Evolutionary conservation across 2,329 filamentous ascomycete genomes (phyloP).

Genomic region (Metarhizium sp.): DNA sequence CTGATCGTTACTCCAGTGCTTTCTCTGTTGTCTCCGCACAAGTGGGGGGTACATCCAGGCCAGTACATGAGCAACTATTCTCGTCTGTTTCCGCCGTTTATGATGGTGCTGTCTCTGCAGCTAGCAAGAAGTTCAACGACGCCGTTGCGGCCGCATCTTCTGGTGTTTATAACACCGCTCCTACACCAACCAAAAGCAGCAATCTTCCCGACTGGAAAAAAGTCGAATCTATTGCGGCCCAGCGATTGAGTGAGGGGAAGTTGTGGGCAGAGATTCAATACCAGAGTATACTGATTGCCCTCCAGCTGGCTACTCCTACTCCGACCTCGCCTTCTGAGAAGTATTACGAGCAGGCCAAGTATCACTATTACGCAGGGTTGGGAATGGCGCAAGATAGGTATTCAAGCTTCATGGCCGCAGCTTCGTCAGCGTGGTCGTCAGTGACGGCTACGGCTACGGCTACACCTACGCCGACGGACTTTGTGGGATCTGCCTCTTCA

Average conservation of each 20-base stretch:
- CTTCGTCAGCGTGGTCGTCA: constrained; percentile 58
- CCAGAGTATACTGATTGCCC: constrained; percentile 54
- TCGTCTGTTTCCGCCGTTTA: constrained; percentile 61
- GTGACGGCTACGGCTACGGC: constrained; percentile 51
- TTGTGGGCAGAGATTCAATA: constrained; percentile 63
- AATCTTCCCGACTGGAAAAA: constrained; percentile 37
- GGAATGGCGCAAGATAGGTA: constrained; percentile 73
- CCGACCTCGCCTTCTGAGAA: constrained; percentile 41
- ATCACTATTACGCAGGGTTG: constrained; percentile 68
- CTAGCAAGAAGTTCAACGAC: constrained; percentile 47
- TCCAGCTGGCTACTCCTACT: constrained; percentile 48
- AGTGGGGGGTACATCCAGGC: constrained; percentile 59
- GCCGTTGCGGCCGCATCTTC: constrained; percentile 45
- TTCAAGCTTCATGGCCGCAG: constrained; percentile 62
- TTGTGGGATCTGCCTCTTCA: constrained; percentile 37
- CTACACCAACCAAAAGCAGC: constrained; percentile 29
- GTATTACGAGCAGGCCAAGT: constrained; percentile 51
- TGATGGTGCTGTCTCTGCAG: constrained; percentile 52
- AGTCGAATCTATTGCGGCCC: constrained; percentile 57
- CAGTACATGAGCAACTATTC: constrained; percentile 59
- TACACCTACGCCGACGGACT: constrained; percentile 46
- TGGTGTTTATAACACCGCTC: constrained; percentile 38
- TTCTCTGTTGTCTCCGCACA: constrained; percentile 58
- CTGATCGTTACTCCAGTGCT: constrained; percentile 59
- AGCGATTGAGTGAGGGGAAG: constrained; percentile 60